Base-by-base conservation (phyloP, 1,139 yeast species). In the Debaryomycetaceae sp. region DNA sequence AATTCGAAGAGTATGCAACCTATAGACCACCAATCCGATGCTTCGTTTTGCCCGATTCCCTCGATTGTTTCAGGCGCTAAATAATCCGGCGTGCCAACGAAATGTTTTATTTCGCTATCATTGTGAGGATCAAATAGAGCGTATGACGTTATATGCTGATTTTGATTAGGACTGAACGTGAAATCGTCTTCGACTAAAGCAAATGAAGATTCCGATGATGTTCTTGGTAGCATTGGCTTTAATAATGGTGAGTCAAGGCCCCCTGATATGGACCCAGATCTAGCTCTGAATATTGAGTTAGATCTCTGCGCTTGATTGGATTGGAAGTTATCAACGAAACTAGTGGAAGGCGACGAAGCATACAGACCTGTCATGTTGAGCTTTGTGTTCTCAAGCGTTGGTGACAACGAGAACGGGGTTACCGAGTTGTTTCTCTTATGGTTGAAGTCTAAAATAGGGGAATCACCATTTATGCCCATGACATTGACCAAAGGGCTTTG, bases 21-120 rank as follows among this genome's bases (percentile, higher is more conserved):
- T 39, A 91, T 79, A 1, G 98, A 88, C 99, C 99, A 95, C 99
- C 99, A 95, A 70, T 95, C 99, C 35, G 95, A 84, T 38, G 85
- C 80, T 54, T 85, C 93, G 50, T 85, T 89, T 61, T 93, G 97
- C 0, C 89, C 88, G 6, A 76, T 75, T 31, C 98, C 98, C 40
- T 79, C 73, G 50, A 95, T 89, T 0, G 97, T 91, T 60, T 95
- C 99, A 0, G 99, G 99, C 0, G 99, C 96, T 37, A 95, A 76
- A 63, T 95, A 95, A 60, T 95, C 99, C 0, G 99, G 99, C 0
- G 99, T 95, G 0, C 99, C 99, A 34, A 90, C 96, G 58, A 93
- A 91, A 52, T 78, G 80, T 42, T 68, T 70, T 33, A 60, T 51
- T 20, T 63, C 68, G 33, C 75, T 68, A 42, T 75, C 78, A 43